Evolutionary conservation across 108 stramenopile species (phyloP).

Genomic region (Aurantiochytrium sp.): DNA sequence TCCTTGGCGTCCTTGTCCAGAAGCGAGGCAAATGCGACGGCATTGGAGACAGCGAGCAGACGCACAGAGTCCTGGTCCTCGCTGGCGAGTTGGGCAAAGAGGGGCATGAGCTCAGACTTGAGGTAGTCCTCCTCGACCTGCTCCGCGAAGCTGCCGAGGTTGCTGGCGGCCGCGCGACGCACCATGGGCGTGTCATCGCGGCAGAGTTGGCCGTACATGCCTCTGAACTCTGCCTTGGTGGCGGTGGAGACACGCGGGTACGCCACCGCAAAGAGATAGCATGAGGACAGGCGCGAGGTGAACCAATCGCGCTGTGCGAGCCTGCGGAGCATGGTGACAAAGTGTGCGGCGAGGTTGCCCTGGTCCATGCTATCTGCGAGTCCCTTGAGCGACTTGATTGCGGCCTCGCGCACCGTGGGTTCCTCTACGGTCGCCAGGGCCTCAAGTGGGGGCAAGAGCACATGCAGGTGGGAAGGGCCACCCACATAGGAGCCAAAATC

Average conservation of each 20-base stretch:
- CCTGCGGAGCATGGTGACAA: slow-evolving; percentile 66
- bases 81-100: slow-evolving; percentile 68
- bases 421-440: slow-evolving; percentile 83
- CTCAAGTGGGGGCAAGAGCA: slow-evolving; percentile 78
- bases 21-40: slow-evolving; percentile 67
- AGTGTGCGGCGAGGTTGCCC: slow-evolving; percentile 49
- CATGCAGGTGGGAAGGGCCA: slow-evolving; percentile 31
- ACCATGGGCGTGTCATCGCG: slow-evolving; percentile 93
- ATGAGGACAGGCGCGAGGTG: slow-evolving; percentile 80
- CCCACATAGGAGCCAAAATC: slow-evolving; percentile 32
- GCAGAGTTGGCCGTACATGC: slow-evolving; percentile 63
- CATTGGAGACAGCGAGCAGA: slow-evolving; percentile 80
- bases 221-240: neutral
- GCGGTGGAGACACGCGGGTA: slow-evolving; percentile 30
- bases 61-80: slow-evolving; percentile 92
- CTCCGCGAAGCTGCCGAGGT: slow-evolving; percentile 62
- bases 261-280: slow-evolving; percentile 64
- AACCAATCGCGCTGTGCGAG: slow-evolving; percentile 88
- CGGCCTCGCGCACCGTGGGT: slow-evolving; percentile 73
- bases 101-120: slow-evolving; percentile 56
- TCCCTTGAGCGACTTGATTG: slow-evolving; percentile 34
- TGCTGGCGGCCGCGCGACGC: slow-evolving; percentile 68
- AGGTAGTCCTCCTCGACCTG: slow-evolving; percentile 5
- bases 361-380: slow-evolving; percentile 45
- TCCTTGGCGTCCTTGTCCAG: slow-evolving; percentile 44